phyloP scores from a whole-genome alignment of 176 grass and related monocot species.

The Eleusine indica region DNA sequence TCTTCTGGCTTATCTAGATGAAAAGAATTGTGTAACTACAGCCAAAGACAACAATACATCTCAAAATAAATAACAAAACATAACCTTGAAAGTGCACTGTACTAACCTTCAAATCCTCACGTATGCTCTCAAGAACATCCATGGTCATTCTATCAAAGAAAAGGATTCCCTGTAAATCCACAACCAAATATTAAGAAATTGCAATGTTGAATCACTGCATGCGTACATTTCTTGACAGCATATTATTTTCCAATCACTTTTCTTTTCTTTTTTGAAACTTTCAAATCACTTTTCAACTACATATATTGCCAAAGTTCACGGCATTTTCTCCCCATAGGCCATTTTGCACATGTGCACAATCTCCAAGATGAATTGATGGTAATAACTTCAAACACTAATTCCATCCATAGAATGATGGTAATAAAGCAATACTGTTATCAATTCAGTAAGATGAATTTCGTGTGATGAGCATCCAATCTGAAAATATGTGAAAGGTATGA shows the following conservation, averaged over 20 bases:
- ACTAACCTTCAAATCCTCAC: constrained; percentile 72
- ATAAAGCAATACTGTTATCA: neutral
- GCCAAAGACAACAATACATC: constrained; percentile 21
- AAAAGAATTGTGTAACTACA: neutral
- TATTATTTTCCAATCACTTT: constrained; percentile 11
- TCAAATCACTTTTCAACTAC: neutral
- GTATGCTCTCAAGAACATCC: constrained; percentile 85
- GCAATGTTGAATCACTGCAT: neutral
- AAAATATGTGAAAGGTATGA: constrained; percentile 9
- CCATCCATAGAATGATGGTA: neutral
- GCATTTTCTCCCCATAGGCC: neutral
- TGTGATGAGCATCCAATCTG: constrained; percentile 1
- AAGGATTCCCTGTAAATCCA: constrained; percentile 83
- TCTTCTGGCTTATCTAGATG: constrained; percentile 10
- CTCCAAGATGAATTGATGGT: neutral
- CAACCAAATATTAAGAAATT: constrained; percentile 37
- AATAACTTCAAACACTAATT: neutral
- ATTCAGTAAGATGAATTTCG: constrained; percentile 12
- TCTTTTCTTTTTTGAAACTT: no score
- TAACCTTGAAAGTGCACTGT: constrained; percentile 16
- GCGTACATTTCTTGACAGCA: neutral
- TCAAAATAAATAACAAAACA: neutral
- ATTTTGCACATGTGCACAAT: neutral
- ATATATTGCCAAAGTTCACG: neutral
- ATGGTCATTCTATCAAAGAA: constrained; percentile 94